Base-by-base conservation (phyloP, 176 grass and related monocot genomes). In the Oryza nivara region DNA sequence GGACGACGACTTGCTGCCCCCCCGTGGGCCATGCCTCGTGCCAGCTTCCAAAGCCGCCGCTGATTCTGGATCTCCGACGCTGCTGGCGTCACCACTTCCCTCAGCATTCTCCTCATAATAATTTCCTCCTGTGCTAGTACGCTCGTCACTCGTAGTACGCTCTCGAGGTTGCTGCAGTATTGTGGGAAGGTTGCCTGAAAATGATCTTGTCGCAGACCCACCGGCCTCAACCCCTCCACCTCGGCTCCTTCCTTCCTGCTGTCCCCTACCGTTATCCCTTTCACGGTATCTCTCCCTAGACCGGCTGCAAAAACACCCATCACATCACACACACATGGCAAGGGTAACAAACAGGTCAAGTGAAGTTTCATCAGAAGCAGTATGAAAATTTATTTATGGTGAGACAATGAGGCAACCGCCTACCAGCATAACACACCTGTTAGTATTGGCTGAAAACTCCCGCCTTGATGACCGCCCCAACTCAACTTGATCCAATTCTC, bases 91-190 rank as follows among this genome's bases (percentile, higher is more conserved):
- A 11, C 90, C 94, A 69, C 91, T 96, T 38, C 88, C 94, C 45
- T 97, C 94, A 1, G 86, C 47, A 51, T 40, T 87, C 51, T 97
- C 94, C 70, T 94, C 94, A 5, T 91, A 89, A 30, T 44, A 44
- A 44, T 41, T 41, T 41, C 43, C 43, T 44, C 65, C 54, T 44
- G 68, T 56, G 48, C 75, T 26, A 9, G 70, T 36, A 9, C 83
- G 80, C 36, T 86, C 83, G 40, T 92, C 91, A 8, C 40, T 41
- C 40, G 70, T 88, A 15, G 68, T 13, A 10, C 95, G 86, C 32
- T 98, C 95, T 7, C 91, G 88, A 69, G 91, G 91, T 67, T 98
- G 95, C 51, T 98, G 95, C 51, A 98, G 80, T 54, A 98, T 98
- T 5, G 85, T 98, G n/a, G 89, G 95, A 75, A 92, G 76, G 35